Evolutionary conservation across 441 rosid species (phyloP), one percentile per base, ranked within the genome.

Genomic region (Breynia disticha): DNA sequence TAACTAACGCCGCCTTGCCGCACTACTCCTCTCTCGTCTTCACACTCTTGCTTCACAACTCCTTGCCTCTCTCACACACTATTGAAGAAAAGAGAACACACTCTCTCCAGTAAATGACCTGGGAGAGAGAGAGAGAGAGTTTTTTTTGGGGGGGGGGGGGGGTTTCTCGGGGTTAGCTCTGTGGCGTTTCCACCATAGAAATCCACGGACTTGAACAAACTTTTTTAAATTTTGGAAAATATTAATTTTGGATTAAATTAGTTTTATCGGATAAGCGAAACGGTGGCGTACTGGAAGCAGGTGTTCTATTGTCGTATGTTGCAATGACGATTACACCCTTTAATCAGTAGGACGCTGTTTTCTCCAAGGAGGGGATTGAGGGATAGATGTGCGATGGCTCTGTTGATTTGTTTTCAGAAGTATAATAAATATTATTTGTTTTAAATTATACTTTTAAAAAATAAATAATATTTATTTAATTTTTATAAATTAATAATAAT

Each of bases 151-250:
- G 39, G 39, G 70, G 57, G 47, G 37, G 21, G 41, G 56, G n/a
- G 11, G 50, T 57, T 42, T 49, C 55, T 59, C 43, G 54, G 22
- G 59, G 52, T 56, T 60, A 4, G 61, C 64, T 61, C 65, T 57
- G 64, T 72, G 57, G 61, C n/a, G n/a, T 76, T 58, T 63, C 72
- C 79, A 66, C 79, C 76, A 42, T 67, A 73, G 76, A 73, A 65
- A 70, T 62, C 66, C 68, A 49, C 70, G 65, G 53, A 56, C 55
- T 41, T 11, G 9, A 61, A 54, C 59, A n/a, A 42, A 38, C 53
- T 44, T 51, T 1, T 16, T 19, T 56, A 7, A 11, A 47, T 45
- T 42, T 32, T 22, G 16, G 16, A 19, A 35, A 1, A 46, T 19
- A 5, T 13, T 17, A 37, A 28, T n/a, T 1, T 19, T 6, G 11